phyloP scores from a whole-genome alignment of 1,284 basidiomycete genomes.

The Testicularia cyperi region DNA sequence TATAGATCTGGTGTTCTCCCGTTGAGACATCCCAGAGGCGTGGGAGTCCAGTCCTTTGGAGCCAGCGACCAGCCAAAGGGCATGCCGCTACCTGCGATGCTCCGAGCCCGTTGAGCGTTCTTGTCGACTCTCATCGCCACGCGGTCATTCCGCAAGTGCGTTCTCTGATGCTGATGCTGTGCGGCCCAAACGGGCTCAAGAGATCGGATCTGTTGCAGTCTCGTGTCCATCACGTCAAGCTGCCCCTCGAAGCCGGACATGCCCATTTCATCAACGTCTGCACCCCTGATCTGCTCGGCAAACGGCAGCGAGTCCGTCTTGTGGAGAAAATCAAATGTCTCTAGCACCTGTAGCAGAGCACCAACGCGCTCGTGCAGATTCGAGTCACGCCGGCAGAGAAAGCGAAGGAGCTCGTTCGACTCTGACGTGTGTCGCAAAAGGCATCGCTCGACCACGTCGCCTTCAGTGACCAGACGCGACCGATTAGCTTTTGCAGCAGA shows the following conservation, averaged over 20 bases:
- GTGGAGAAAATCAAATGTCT: too few species aligned
- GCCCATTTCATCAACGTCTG: too few species aligned
- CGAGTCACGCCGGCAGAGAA: neutral
- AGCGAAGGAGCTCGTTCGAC: neutral
- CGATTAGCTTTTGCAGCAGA: neutral
- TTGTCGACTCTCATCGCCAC: too few species aligned
- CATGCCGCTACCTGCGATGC: neutral
- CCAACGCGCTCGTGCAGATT: neutral
- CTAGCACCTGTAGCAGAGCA: neutral
- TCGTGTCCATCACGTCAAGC: constrained; percentile 13
- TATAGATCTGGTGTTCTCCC: neutral
- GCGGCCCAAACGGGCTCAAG: too few species aligned
- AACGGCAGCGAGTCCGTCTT: too few species aligned
- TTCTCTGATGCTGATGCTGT: too few species aligned
- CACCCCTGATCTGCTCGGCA: too few species aligned
- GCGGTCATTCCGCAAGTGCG: too few species aligned
- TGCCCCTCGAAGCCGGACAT: constrained; percentile 12
- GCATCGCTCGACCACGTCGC: neutral
- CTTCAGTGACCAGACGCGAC: neutral
- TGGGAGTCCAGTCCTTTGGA: neutral
- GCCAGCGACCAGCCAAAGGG: constrained; percentile 4
- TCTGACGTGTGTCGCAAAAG: neutral
- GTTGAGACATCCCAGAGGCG: constrained; percentile 5
- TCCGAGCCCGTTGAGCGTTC: too few species aligned
- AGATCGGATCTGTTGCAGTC: neutral